phyloP scores from a whole-genome alignment of 371 early-diverging fungal genomes.

The Saksenaea oblongispora region DNA sequence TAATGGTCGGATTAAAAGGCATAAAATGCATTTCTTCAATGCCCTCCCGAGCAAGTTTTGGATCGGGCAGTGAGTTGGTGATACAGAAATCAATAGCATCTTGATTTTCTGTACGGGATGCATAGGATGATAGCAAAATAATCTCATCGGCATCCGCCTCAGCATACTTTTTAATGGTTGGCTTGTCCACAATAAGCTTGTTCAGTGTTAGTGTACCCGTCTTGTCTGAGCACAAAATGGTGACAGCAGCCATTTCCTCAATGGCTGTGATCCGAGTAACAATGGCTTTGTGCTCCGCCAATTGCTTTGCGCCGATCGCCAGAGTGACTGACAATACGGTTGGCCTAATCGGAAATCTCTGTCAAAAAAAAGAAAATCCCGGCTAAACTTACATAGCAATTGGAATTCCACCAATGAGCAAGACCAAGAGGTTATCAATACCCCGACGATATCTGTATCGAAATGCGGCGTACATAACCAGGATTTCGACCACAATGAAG shows the following conservation, averaged over 20 bases:
- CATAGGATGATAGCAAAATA: slow-evolving; percentile 65
- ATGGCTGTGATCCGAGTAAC: slow-evolving; percentile 87
- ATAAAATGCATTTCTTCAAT: slow-evolving; percentile 76
- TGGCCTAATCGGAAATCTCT: slow-evolving; percentile 29
- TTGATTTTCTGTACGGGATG: slow-evolving; percentile 73
- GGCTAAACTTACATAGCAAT: slow-evolving; percentile 57
- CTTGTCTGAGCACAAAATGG: slow-evolving; percentile 95
- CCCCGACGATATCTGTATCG: slow-evolving; percentile 69
- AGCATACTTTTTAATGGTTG: slow-evolving; percentile 65
- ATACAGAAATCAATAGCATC: slow-evolving; percentile 81
- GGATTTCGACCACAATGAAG: slow-evolving; percentile 77
- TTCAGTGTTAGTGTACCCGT: slow-evolving; percentile 96
- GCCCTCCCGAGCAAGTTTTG: slow-evolving; percentile 61
- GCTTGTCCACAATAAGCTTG: slow-evolving; percentile 79
- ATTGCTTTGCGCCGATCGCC: slow-evolving; percentile 92
- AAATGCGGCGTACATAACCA: slow-evolving; percentile 82
- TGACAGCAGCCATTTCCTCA: slow-evolving; percentile 93
- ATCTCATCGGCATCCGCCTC: slow-evolving; percentile 57
- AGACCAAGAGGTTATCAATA: slow-evolving; percentile 74
- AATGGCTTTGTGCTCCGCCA: slow-evolving; percentile 93
- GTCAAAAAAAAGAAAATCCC: not conserved
- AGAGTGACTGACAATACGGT: slow-evolving; percentile 91
- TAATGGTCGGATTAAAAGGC: slow-evolving; percentile 89
- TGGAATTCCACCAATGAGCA: slow-evolving; percentile 82
- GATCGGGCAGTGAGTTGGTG: slow-evolving; percentile 66